phyloP scores from a whole-genome alignment of 768 basidiomycete species.

The Boletus rufocinnamomeus region DNA sequence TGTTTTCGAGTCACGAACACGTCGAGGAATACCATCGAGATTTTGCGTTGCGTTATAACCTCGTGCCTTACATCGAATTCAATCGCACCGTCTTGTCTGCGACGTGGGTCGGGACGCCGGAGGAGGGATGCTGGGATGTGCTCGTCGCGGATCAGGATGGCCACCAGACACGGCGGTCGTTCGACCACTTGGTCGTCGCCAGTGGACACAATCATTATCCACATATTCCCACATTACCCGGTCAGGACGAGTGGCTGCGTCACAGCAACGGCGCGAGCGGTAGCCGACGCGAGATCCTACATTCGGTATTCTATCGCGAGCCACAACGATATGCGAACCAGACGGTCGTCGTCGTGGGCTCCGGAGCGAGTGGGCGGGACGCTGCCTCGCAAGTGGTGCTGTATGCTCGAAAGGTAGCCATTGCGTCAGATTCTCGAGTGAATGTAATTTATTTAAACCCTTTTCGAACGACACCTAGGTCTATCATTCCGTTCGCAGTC shows the following conservation, averaged over 20 bases:
- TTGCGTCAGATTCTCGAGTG: neutral
- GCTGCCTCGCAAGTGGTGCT: constrained; percentile 43
- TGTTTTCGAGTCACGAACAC: constrained; percentile 50
- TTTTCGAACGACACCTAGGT: constrained; percentile 17
- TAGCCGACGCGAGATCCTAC: constrained; percentile 43
- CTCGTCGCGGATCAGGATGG: constrained; percentile 31
- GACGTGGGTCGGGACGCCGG: constrained; percentile 44
- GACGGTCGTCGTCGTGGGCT: constrained; percentile 53
- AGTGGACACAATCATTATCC: constrained; percentile 60
- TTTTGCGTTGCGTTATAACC: constrained; percentile 42
- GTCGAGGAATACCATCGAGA: constrained; percentile 49
- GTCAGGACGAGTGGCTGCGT: constrained; percentile 51
- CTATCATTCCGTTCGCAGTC: constrained; percentile 41
- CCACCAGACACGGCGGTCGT: constrained; percentile 27
- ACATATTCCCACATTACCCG: constrained; percentile 44
- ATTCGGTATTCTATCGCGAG: constrained; percentile 55
- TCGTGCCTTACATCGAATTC: constrained; percentile 42
- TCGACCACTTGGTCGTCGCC: constrained; percentile 58
- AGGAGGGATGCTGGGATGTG: constrained; percentile 48
- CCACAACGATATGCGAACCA: constrained; percentile 45
- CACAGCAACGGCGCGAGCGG: constrained; percentile 14
- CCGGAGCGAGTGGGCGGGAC: constrained; percentile 50
- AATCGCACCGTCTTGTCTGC: constrained; percentile 46
- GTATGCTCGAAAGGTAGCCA: constrained; percentile 44
- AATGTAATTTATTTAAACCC: neutral